A percentile compares a stretch with the other conserved stretches of the same genome.
Conservation (phyloP, 2,329 filamentous ascomycete species). For the Paraconiothyrium sp. region DNA sequence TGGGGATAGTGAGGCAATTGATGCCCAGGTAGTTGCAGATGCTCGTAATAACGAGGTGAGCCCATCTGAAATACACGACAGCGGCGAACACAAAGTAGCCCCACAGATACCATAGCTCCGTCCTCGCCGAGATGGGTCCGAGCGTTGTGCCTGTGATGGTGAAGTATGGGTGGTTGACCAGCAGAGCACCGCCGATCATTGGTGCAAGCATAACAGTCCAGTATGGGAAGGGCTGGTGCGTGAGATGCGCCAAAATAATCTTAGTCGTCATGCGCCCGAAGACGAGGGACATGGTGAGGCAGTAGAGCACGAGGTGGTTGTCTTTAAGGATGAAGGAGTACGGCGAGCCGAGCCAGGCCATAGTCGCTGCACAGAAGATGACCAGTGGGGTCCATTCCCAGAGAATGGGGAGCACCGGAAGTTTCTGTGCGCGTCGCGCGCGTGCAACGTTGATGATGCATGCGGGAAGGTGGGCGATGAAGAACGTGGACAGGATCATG, state of each 20-base stretch:
- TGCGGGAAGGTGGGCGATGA: slow-evolving; percentile 78
- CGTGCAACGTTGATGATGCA: slow-evolving; percentile 87
- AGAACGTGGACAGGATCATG: slow-evolving; percentile 57
- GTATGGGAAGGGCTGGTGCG: slow-evolving; percentile 92
- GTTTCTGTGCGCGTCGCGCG: slow-evolving; percentile 75
- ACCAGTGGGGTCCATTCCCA: slow-evolving; percentile 93
- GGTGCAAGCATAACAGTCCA: slow-evolving; percentile 94
- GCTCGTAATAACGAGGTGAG: slow-evolving; percentile 85
- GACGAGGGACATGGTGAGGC: slow-evolving; percentile 93
- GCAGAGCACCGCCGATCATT: slow-evolving; percentile 81
- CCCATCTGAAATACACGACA: slow-evolving; percentile 93
- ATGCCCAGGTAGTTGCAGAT: slow-evolving; percentile 95
- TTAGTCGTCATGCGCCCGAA: slow-evolving; percentile 99
- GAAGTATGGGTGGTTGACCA: slow-evolving; percentile 83
- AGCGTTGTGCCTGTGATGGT: slow-evolving; percentile 56
- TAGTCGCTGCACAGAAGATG: slow-evolving; percentile 78
- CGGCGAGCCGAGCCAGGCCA: slow-evolving; percentile 89
- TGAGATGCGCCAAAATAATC: slow-evolving; percentile 96
- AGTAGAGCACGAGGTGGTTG: slow-evolving; percentile 92
- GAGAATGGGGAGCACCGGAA: slow-evolving; percentile 84
- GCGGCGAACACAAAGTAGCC: slow-evolving; percentile 84
- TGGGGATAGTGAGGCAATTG: slow-evolving; percentile 86
- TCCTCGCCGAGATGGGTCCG: slow-evolving; percentile 67
- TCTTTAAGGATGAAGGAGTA: slow-evolving; percentile 82
- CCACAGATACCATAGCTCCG: slow-evolving; percentile 84